Base-by-base conservation (phyloP, 2,329 filamentous ascomycete species). In the Xylariaceae sp. region DNA sequence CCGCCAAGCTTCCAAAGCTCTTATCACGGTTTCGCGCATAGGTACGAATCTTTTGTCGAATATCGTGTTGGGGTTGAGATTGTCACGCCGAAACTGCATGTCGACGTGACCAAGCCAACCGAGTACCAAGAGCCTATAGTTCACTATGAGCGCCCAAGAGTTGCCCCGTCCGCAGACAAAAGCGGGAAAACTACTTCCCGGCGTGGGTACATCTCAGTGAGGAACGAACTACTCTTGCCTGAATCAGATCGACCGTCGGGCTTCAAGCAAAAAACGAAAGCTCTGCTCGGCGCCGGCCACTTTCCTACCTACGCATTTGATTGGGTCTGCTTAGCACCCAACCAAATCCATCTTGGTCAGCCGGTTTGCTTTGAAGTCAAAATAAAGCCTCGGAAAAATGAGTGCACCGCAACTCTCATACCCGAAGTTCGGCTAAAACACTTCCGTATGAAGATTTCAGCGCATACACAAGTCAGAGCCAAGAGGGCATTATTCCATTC, bases 301-400 rank as follows among this genome's bases (percentile, higher is more conserved):
- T 59, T 57, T 11, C 57, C 57, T 11, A 51, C 46, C 2, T 57
- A 59, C 33, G 36, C 53, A 3, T 59, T 59, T 44, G 57, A 59
- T 40, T 59, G 57, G 57, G 20, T 42, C 13, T 59, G 57, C 40
- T 32, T 35, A 4, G 35, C 42, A 9, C 50, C 57, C 11, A 4
- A 7, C 11, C 21, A 54, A 15, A 16, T 59, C 10, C 43, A 59
- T 7, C 27, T 57, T 6, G 50, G 53, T 10, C 49, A 53, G 33
- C 46, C 53, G 3, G 15, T 23, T 10, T 36, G 26, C n/a, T 49
- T 59, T 21, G 46, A 51, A 39, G 42, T 59, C 23, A 15, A 20
- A 2, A 50, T 59, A 18, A 44, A 42, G 15, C 53, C 57, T 24
- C 53, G 53, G 11, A 39, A 40, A 32, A 8, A 18, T 0, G 40